Percentiles rank a stretch among this genome's conserved stretches.
These are phyloP conservation scores for Brettanomyces nanus DNA, from an alignment of 805 yeast species.

Conservation along the genomic window DNA sequence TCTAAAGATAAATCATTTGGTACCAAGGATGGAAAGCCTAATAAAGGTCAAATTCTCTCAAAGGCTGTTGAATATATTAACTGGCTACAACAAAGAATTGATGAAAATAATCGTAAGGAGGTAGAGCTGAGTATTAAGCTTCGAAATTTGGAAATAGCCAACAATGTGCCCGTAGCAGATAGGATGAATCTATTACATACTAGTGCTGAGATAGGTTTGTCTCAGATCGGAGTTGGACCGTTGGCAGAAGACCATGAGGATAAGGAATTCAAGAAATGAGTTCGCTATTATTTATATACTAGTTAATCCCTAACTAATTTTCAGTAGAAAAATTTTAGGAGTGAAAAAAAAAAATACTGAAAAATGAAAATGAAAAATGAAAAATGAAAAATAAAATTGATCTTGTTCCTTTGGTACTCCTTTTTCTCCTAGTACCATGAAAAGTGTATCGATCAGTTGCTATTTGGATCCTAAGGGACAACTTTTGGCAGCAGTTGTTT, in stretches of 20 bases:
- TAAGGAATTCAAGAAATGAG: too few relatives aligned
- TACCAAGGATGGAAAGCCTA: slow-evolving; percentile 78
- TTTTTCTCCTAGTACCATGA: too few relatives aligned
- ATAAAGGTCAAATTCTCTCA: slow-evolving; percentile 72
- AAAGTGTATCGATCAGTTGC: neutral
- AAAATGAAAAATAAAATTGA: too few relatives aligned
- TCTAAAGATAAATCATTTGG: slow-evolving; percentile 45
- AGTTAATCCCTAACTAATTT: too few relatives aligned
- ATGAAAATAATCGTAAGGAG: slow-evolving; percentile 70
- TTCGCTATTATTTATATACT: too few relatives aligned
- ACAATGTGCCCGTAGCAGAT: slow-evolving; percentile 32
- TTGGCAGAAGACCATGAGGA: slow-evolving; percentile 40
- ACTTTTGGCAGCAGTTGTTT: slow-evolving; percentile 26
- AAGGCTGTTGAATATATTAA: slow-evolving; percentile 70
- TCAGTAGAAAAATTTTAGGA: too few relatives aligned
- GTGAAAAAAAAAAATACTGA: too few relatives aligned
- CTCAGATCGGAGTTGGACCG: slow-evolving; percentile 80
- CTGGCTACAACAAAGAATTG: slow-evolving; percentile 61
- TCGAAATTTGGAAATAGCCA: slow-evolving; percentile 41
- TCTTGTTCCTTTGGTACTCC: too few relatives aligned
- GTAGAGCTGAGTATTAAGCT: slow-evolving; percentile 60
- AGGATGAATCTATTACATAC: slow-evolving; percentile 46
- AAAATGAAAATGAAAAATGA: too few relatives aligned
- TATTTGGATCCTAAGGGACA: neutral
- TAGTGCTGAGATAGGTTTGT: slow-evolving; percentile 70